Conservation (phyloP, 2,329 filamentous ascomycete species). For the Cladosporium sp. region DNA sequence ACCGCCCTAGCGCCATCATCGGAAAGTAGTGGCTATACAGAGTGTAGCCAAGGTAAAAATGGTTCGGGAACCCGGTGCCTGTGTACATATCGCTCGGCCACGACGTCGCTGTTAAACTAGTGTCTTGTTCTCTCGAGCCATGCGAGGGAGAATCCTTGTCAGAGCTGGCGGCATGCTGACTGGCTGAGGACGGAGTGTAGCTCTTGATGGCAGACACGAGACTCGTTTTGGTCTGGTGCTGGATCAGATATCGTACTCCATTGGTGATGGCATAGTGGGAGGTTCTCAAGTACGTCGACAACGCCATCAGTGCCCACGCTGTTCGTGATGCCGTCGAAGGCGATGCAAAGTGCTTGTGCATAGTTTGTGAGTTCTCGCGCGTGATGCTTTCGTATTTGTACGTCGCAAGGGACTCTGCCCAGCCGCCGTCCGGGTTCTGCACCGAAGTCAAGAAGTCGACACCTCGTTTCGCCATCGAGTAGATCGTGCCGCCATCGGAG, state of each 20-base stretch:
- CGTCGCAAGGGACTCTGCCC: not conserved
- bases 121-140: not conserved
- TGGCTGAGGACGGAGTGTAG: not conserved
- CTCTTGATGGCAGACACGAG: not conserved
- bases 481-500: not conserved
- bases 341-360: not conserved
- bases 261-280: not conserved
- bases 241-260: not conserved
- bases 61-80: constrained; percentile 3
- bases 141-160: too few relatives aligned
- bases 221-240: not conserved
- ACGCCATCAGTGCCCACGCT: not conserved
- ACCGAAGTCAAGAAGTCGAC: not conserved
- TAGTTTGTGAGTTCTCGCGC: not conserved
- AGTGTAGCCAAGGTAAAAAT: constrained; percentile 2
- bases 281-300: not conserved
- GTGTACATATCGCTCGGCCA: not conserved
- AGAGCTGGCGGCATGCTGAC: too few relatives aligned
- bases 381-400: not conserved
- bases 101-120: not conserved
- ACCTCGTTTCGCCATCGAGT: not conserved
- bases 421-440: not conserved
- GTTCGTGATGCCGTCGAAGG: not conserved
- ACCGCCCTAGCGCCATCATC: constrained; percentile 1
- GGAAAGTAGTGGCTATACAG: constrained; percentile 6